Evolutionary conservation across 2,329 filamentous ascomycete species (phyloP), one percentile per base, ranked within the genome.

Genomic region (Penicillium crustosum): DNA sequence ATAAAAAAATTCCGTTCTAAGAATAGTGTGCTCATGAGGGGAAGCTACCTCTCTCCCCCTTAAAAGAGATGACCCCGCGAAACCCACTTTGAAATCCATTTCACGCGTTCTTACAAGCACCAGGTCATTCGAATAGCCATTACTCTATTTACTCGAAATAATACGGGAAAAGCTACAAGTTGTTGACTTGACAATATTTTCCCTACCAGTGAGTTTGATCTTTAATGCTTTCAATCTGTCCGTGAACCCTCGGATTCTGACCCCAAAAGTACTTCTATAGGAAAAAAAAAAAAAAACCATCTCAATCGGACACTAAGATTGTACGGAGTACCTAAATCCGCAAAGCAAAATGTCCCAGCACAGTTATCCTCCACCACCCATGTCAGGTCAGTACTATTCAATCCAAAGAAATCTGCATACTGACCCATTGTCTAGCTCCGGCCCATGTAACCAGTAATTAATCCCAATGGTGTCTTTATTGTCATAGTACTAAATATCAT

Each of bases 361-460:
- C 3, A 23, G 23, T 5, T 50, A 50, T 29, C 23, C 48, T 3
- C 48, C 48, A 6, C 48, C 48, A 12, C 54, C 54, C 7, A 57
- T 52, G 48, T 29, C 54, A 17, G 54, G 54, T 57, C 25, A 5
- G 25, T 25, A 2, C 36, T 3, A 13, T 4, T 0, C 7, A 12
- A 15, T 7, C 2, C n/a, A 17, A 0, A 12, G 13, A 12, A 31
- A 41, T 4, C n/a, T 12, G 13, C 2, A 29, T 36, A 36, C 43
- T 53, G 12, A 53, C 25, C 8, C 3, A 7, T 1, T 9, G 1
- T 13, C 13, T 13, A 65, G 63, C 63, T 7, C 63, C 63, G 5
- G 60, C 63, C 0, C 53, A 65, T 57, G 49, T 64, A 25, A 64
- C 63, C 12, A 49, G 63, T 64, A 59, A 36, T n/a, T n/a, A 17